phyloP scores from a whole-genome alignment of 768 basidiomycete genomes.

The Russula foetens region DNA sequence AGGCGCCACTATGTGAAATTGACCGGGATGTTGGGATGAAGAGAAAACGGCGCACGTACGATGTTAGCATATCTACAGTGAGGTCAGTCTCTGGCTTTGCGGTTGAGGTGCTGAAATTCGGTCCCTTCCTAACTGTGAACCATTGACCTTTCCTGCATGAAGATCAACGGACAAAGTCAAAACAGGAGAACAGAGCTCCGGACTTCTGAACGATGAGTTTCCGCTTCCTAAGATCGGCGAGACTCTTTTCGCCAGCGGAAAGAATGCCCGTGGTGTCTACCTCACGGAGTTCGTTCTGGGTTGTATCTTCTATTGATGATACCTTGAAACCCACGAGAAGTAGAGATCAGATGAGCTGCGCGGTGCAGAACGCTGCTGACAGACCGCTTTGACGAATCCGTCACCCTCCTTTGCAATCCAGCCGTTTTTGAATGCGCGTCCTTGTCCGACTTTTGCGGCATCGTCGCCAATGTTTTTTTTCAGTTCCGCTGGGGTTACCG shows the following conservation, averaged over 20 bases:
- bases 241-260: slow-evolving; percentile 65
- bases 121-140: slow-evolving; percentile 83
- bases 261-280: slow-evolving; percentile 67
- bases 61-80: slow-evolving; percentile 89
- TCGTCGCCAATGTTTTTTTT: slow-evolving; percentile 79
- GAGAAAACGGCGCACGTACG: slow-evolving; percentile 44
- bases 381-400: slow-evolving; percentile 77
- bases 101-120: slow-evolving; percentile 81
- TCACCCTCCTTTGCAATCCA: slow-evolving; percentile 92
- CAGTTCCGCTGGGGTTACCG: slow-evolving; percentile 58
- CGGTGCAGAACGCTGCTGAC: slow-evolving; percentile 28
- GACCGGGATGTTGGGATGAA: background rate
- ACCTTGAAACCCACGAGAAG: slow-evolving; percentile 35
- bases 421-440: slow-evolving; percentile 91
- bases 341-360: slow-evolving; percentile 11
- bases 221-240: slow-evolving; percentile 86
- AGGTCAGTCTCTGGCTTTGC: slow-evolving; percentile 94
- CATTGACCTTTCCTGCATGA: slow-evolving; percentile 81
- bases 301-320: slow-evolving; percentile 59
- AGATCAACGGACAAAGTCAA: background rate
- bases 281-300: slow-evolving; percentile 65
- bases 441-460: slow-evolving; percentile 87
- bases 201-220: slow-evolving; percentile 84
- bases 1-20: slow-evolving; percentile 58
- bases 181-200: background rate